phyloP scores from a whole-genome alignment of 176 grass and related monocot genomes.

The Oryza glumipatula region DNA sequence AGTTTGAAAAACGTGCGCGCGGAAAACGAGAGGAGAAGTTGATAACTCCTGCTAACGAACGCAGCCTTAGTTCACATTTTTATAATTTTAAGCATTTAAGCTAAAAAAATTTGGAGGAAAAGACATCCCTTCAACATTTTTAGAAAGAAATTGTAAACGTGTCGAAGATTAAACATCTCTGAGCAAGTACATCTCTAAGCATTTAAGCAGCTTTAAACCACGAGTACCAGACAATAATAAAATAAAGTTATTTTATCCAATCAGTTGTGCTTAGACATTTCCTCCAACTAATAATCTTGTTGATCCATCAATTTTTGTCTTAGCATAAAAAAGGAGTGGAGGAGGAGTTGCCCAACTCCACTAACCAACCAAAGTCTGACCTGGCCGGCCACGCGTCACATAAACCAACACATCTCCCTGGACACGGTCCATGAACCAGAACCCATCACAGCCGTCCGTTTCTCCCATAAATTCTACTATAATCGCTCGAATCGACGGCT shows the following conservation, averaged over 20 bases:
- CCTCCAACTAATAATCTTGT: neutral
- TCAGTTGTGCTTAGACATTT: neutral
- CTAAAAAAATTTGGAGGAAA: too few relatives aligned
- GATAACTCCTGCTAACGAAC: rapidly evolving
- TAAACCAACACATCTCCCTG: neutral
- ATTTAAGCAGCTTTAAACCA: neutral
- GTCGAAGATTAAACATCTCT: too few relatives aligned
- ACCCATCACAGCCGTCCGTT: neutral
- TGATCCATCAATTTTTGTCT: neutral
- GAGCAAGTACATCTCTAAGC: neutral
- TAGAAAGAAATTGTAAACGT: too few relatives aligned
- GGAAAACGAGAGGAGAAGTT: too few relatives aligned
- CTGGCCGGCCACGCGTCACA: slow-evolving; percentile 46
- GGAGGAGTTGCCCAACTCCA: slow-evolving; percentile 20
- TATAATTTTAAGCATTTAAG: neutral
- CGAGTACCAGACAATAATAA: neutral
- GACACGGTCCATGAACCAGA: slow-evolving; percentile 17
- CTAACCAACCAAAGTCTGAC: slow-evolving; percentile 42
- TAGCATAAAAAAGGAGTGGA: slow-evolving; percentile 4
- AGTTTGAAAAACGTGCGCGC: too few relatives aligned
- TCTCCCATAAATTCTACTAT: neutral
- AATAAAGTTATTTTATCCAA: neutral
- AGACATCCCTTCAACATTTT: too few relatives aligned
- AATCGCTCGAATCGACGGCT: neutral
- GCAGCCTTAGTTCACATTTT: neutral